These are phyloP conservation scores for Globisporangium splendens DNA, from an alignment of 352 stramenopile genomes.

Conservation along the genomic window DNA sequence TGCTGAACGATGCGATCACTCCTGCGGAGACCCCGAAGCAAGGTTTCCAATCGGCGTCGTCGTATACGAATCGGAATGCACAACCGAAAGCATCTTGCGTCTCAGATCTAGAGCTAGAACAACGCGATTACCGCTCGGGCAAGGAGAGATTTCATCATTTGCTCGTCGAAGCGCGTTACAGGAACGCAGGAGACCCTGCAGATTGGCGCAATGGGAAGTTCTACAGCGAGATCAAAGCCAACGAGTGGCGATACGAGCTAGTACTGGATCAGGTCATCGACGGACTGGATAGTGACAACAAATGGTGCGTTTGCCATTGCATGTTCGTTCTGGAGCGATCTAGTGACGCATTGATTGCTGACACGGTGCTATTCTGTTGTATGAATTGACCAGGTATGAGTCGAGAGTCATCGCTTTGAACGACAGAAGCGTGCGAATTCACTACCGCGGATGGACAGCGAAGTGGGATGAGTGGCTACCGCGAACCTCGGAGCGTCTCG, in stretches of 20 bases:
- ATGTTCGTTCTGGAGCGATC: not conserved
- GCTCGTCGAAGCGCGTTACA: constrained; percentile 51
- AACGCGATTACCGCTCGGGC: constrained; percentile 47
- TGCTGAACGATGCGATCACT: constrained; percentile 26
- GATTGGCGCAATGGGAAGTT: constrained; percentile 61
- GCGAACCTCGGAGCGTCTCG: constrained; percentile 84
- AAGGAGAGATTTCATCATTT: constrained; percentile 62
- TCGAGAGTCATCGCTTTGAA: constrained; percentile 49
- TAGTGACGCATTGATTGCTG: not conserved
- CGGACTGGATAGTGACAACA: constrained; percentile 67
- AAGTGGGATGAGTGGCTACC: constrained; percentile 97
- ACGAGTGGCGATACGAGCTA: constrained; percentile 62
- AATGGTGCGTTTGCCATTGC: constrained; percentile 40
- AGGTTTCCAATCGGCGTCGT: constrained; percentile 8
- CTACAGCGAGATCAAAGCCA: constrained; percentile 55
- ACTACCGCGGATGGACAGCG: constrained; percentile 96
- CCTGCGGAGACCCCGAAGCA: constrained; percentile 1
- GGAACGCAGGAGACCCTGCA: constrained; percentile 3
- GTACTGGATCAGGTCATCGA: constrained; percentile 60
- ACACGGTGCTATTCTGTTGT: not conserved
- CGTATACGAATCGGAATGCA: not conserved
- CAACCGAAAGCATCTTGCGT: constrained; percentile 17
- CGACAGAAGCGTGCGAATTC: constrained; percentile 74
- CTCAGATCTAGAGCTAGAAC: constrained; percentile 49
- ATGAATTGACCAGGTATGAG: constrained; percentile 39